Base-by-base conservation (phyloP, 179 eudicot species). In the Corrigiola litoralis region DNA sequence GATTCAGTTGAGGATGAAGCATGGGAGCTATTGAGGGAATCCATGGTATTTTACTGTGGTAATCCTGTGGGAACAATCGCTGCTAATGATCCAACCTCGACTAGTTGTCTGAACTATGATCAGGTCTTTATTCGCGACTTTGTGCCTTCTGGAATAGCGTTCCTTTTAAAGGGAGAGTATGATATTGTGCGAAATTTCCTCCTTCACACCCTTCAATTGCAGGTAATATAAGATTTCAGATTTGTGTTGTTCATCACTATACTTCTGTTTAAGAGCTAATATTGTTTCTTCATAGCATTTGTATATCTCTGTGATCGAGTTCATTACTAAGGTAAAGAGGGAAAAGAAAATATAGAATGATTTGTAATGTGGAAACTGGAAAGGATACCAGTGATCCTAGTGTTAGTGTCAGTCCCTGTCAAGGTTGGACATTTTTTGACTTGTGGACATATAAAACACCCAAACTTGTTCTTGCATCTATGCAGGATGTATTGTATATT, bases 81-180 rank as follows among this genome's bases (percentile, higher is more conserved):
- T 73, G 97, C 96, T 72, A 91, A 91, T 79, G 97, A 91, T 69
- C 89, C 95, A 8, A 77, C 66, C 33, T 79, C 81, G 29, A 45
- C 87, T 28, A 77, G 68, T 64, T 67, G 70, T 33, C 70, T 86
- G 68, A 91, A 91, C 71, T 91, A 91, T 63, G 96, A 91, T 73
- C 96, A 91, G 70, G 96, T 91, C 20, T 91, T 91, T 70, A 89
- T 91, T 21, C 92, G 96, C 17, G 96, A 91, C 65, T 91, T 91
- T 58, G 61, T 89, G 58, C 96, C 97, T 55, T 86, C 96, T 50
- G 97, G 87, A 41, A 77, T 89, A 36, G 97, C 95, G 25, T 91
- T 91, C 72, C 80, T 91, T 68, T 67, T 91, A 71, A 91, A 89
- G 74, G 97, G 89, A 37, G 97, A 91, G 72, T 81, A 75, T 69